Conservation (phyloP, 1,284 basidiomycete genomes). For the Ceratobasidium sp. region DNA sequence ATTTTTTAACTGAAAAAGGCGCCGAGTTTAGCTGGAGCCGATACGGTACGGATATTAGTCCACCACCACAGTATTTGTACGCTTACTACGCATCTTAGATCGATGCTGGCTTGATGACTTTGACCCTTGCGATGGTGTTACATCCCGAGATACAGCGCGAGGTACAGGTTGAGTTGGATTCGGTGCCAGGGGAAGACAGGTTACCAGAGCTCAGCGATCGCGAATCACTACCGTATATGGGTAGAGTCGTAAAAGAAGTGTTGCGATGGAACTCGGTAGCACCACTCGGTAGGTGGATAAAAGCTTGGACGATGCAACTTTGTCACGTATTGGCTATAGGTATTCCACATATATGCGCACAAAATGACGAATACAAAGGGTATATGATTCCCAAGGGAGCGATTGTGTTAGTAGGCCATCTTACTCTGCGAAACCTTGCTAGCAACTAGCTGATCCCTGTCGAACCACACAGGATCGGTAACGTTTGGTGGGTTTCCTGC, state of each 20-base stretch:
- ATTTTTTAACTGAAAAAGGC: neutral
- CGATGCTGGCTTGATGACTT: neutral
- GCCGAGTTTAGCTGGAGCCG: slow-evolving; percentile 13
- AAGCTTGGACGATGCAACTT: neutral
- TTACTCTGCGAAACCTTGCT: too few species aligned
- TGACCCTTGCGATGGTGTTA: slow-evolving; percentile 45
- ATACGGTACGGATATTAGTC: slow-evolving; percentile 2
- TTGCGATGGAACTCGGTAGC: slow-evolving; percentile 36
- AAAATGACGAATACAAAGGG: slow-evolving; percentile 49
- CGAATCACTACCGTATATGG: slow-evolving; percentile 40
- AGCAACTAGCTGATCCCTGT: too few species aligned
- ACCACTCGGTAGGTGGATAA: slow-evolving; percentile 25
- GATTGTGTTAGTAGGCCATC: slow-evolving; percentile 29
- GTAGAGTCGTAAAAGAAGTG: slow-evolving; percentile 40
- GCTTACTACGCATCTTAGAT: slow-evolving; percentile 6
- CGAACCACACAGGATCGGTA: neutral
- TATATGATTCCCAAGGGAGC: slow-evolving; percentile 48
- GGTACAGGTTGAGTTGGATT: slow-evolving; percentile 37
- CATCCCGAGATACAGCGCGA: slow-evolving; percentile 37
- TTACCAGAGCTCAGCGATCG: slow-evolving; percentile 33
- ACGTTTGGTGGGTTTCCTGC: neutral
- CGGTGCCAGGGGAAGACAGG: slow-evolving; percentile 8
- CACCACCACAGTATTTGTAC: too few species aligned
- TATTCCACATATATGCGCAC: slow-evolving; percentile 34
- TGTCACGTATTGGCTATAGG: neutral